Conservation (phyloP, 2,329 filamentous ascomycete genomes). For the Thelonectria blattea region DNA sequence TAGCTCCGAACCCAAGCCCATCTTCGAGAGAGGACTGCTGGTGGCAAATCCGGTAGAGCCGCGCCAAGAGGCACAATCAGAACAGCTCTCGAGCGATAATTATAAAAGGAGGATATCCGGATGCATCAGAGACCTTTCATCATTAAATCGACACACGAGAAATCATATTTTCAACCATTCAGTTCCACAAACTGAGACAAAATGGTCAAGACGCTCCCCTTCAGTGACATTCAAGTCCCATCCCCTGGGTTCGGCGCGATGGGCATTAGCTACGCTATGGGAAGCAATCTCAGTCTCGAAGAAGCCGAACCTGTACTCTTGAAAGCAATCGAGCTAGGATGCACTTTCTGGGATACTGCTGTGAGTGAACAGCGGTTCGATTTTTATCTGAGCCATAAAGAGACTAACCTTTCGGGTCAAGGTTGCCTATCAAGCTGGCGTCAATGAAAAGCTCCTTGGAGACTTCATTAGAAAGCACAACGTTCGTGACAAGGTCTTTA, state of each 20-base stretch:
- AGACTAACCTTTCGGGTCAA: slow-evolving; percentile 23
- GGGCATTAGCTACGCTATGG: slow-evolving; percentile 3
- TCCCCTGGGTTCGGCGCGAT: slow-evolving; percentile 8
- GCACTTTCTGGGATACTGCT: slow-evolving; percentile 9
- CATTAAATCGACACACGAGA: no score
- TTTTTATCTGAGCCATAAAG: neutral
- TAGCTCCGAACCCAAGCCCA: no score
- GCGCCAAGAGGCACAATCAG: no score
- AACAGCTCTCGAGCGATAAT: no score
- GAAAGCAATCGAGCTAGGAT: slow-evolving; percentile 7
- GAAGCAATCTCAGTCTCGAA: neutral
- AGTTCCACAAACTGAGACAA: neutral
- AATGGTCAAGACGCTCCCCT: slow-evolving; percentile 5
- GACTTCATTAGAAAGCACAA: slow-evolving; percentile 59
- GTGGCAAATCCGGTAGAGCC: no score
- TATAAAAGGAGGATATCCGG: no score
- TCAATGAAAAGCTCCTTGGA: slow-evolving; percentile 57
- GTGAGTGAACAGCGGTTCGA: neutral
- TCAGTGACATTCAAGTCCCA: neutral
- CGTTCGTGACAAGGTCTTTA: slow-evolving; percentile 54
- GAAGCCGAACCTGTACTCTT: slow-evolving; percentile 2
- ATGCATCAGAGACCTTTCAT: no score
- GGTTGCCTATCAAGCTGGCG: slow-evolving; percentile 53
- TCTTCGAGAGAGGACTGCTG: no score
- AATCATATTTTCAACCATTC: no score